A percentile compares a stretch with the other conserved stretches of the same genome.
Conservation (phyloP, 371 early-diverging fungal species). For the Cokeromyces recurvatus region DNA sequence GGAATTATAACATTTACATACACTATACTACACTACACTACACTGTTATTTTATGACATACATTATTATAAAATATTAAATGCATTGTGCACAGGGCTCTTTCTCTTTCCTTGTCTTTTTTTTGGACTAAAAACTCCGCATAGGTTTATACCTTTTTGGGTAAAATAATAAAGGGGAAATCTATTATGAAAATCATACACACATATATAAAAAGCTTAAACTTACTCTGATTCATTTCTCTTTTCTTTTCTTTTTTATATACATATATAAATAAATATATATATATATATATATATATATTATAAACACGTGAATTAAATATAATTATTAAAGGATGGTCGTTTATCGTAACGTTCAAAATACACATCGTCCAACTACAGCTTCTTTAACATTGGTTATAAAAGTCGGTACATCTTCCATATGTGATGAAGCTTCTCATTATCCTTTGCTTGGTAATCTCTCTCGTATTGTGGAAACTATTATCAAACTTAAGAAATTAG, state of each 20-base stretch:
- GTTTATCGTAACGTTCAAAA: slow-evolving; percentile 40
- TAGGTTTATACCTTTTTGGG: slow-evolving; percentile 1
- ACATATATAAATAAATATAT: no score
- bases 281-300: no score
- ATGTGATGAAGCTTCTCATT: slow-evolving; percentile 85
- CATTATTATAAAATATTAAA: no score
- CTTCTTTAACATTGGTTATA: slow-evolving; percentile 73
- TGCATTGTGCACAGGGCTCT: slow-evolving; percentile 14
- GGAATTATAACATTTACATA: no score
- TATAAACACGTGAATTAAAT: no score
- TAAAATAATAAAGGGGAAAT: slow-evolving; percentile 9
- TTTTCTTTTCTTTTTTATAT: not conserved
- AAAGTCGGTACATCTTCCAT: slow-evolving; percentile 94
- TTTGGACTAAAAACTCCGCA: slow-evolving; percentile 4
- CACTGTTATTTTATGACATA: no score
- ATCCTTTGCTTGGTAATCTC: slow-evolving; percentile 81
- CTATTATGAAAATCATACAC: not conserved
- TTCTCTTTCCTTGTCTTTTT: not conserved
- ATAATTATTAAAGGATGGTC: slow-evolving; percentile 13
- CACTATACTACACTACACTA: no score
- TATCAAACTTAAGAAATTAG: slow-evolving; percentile 65
- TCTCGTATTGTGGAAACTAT: slow-evolving; percentile 89
- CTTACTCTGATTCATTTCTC: not conserved
- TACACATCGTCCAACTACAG: slow-evolving; percentile 36
- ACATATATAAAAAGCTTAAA: no score